These are phyloP conservation scores for Fusarium tanahbumbuense DNA, from an alignment of 2,329 filamentous ascomycete genomes.

Conservation along the genomic window DNA sequence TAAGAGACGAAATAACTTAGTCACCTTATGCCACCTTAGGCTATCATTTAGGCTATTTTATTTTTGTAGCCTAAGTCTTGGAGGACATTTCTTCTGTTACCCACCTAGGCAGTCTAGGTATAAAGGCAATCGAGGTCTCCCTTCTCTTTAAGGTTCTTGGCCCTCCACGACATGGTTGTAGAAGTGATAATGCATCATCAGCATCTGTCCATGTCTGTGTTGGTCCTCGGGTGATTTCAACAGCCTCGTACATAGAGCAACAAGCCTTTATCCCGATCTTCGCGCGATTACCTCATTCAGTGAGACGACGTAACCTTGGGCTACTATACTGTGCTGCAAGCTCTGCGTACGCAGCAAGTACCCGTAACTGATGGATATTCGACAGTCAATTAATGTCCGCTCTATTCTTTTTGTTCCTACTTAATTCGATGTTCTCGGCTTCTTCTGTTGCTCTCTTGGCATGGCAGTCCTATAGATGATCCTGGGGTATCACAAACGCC, in stretches of 20 bases:
- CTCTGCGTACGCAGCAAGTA: conserved; percentile 22
- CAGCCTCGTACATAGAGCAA: conserved; percentile 7
- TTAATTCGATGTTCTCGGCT: not conserved
- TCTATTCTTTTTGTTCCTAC: not conserved
- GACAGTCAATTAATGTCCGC: conserved; percentile 10
- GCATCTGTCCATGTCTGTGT: not conserved
- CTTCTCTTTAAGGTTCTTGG: conserved; percentile 9
- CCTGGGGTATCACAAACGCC: conserved; percentile 7
- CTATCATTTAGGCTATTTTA: no score
- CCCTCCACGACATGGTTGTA: not conserved
- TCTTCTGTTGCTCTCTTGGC: not conserved
- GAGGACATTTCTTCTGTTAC: no score
- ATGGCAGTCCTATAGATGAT: not conserved
- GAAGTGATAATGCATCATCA: not conserved
- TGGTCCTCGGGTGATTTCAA: not conserved
- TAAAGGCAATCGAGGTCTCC: not conserved
- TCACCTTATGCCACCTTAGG: no score
- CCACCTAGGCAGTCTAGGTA: not conserved
- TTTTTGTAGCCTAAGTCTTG: no score
- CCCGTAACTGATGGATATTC: not conserved
- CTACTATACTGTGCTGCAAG: not conserved
- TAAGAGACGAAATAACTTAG: no score
- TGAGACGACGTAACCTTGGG: conserved; percentile 6
- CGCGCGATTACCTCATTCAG: conserved; percentile 24
- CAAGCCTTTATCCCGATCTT: conserved; percentile 35